Evolutionary conservation across 163 green algal species (phyloP), one percentile per base, ranked within the genome.

Genomic region (Chloromonas sp.): DNA sequence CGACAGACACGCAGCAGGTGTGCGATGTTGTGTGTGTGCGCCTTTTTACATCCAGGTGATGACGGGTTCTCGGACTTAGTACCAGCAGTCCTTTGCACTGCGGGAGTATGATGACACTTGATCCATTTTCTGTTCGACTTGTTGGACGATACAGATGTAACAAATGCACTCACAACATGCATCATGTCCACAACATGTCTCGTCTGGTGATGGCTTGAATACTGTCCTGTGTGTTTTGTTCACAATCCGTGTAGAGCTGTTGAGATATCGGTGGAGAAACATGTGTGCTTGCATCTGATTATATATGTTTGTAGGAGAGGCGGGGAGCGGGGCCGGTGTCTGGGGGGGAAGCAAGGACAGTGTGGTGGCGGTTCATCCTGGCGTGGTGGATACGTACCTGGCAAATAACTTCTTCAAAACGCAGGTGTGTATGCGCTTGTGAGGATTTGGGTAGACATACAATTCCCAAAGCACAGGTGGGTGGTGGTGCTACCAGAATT

Each of bases 341-440:
- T 36, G 36, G 36, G 36, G 36, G 36, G 36, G 36, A 36, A 36
- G 61, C 15, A 60, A 71, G 36, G 89, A 94, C 87, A 87, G 76
- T 0, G 91, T 87, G 0, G 88, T 94, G 8, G 86, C 86, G 0
- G 83, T 93, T 11, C 91, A 94, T 83, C 91, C 91, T 0, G 91
- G 91, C 71, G 81, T 94, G 58, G 86, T 92, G 2, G 11, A 89
- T 71, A 94, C 91, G 0, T 11, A 81, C 77, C 83, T 94, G 14
- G 89, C 91, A 57, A 89, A 80, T 13, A 84, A 77, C 71, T 94
- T 89, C 86, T 92, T 93, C 87, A 78, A 82, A 61, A 78, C 14
- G 2, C 61, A 84, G 61, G 81, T 84, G 79, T 1, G 79, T 74
- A 14, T 36, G 71, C 2, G 71, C 71, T 79, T 14, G 13, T 36